Conservation (phyloP, 805 yeast genomes). For the Ogataea ganodermae region DNA sequence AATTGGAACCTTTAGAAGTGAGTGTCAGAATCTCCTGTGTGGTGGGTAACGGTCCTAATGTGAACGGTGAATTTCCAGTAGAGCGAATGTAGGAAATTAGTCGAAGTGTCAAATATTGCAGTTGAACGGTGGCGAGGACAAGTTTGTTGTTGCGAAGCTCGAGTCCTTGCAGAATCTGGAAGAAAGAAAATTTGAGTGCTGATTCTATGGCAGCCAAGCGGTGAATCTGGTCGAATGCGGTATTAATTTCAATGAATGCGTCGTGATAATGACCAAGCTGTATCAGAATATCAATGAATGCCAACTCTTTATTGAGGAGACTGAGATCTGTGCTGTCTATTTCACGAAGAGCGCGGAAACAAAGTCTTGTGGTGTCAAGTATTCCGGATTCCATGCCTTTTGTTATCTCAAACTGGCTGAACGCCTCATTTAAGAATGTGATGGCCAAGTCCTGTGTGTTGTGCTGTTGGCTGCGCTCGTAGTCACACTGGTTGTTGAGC, state of each 20-base stretch:
- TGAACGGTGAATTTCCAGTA: neutral
- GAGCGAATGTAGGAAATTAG: neutral
- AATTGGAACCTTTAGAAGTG: constrained; percentile 10
- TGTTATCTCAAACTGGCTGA: constrained; percentile 4
- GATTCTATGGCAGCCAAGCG: neutral
- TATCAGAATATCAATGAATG: constrained; percentile 2
- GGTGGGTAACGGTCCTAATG: constrained; percentile 6
- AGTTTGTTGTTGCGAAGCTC: constrained; percentile 6
- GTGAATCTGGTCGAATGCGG: neutral
- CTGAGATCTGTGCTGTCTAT: neutral
- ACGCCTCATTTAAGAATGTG: constrained; percentile 10
- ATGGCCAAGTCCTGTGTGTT: constrained; percentile 15
- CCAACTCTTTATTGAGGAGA: constrained; percentile 5
- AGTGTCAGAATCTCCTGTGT: constrained; percentile 6
- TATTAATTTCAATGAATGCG: constrained; percentile 1
- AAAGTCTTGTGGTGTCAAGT: constrained; percentile 11
- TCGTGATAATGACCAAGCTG: neutral
- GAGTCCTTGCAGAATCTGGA: constrained; percentile 8
- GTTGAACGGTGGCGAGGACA: neutral
- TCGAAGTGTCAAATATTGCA: constrained; percentile 2
- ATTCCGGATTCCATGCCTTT: constrained; percentile 1
- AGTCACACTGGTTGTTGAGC: constrained; percentile 8
- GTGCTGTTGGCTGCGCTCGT: neutral
- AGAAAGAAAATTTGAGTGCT: neutral
- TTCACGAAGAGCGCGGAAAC: constrained; percentile 14